Conservation (phyloP, 306 rosid genomes). For the Trichosanthes truncata region DNA sequence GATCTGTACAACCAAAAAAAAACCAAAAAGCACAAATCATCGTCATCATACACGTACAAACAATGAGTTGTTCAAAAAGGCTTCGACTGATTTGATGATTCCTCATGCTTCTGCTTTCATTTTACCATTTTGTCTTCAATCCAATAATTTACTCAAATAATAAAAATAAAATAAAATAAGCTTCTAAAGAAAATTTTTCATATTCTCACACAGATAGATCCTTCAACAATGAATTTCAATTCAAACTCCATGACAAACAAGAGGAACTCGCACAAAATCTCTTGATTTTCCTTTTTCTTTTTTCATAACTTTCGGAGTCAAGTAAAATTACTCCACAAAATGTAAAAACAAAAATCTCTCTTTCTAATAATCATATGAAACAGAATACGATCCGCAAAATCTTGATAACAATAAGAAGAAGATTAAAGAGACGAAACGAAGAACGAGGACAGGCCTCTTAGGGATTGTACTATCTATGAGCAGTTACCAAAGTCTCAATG, state of each 20-base stretch:
- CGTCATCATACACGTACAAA: background rate
- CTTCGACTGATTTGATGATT: background rate
- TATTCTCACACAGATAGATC: background rate
- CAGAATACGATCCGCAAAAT: background rate
- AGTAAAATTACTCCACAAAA: background rate
- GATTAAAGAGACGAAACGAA: background rate
- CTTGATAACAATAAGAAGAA: background rate
- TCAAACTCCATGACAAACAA: background rate
- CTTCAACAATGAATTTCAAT: background rate
- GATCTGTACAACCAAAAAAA: background rate
- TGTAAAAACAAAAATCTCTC: background rate
- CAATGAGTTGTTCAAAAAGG: background rate
- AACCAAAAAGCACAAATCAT: background rate
- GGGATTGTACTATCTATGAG: slow-evolving; percentile 49
- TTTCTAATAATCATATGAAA: background rate
- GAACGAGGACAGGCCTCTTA: background rate
- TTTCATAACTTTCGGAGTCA: background rate
- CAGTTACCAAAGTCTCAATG: slow-evolving; percentile 84
- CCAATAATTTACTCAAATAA: background rate
- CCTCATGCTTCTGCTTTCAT: background rate
- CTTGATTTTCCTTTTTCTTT: background rate
- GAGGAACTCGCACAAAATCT: slow-evolving; percentile 7
- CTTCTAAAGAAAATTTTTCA: background rate
- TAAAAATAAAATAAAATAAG: background rate
- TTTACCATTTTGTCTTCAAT: background rate